A percentile compares a stretch with the other conserved stretches of the same genome.
Conservation (phyloP, 2,329 filamentous ascomycete genomes). For the Diaporthe humulicola region DNA sequence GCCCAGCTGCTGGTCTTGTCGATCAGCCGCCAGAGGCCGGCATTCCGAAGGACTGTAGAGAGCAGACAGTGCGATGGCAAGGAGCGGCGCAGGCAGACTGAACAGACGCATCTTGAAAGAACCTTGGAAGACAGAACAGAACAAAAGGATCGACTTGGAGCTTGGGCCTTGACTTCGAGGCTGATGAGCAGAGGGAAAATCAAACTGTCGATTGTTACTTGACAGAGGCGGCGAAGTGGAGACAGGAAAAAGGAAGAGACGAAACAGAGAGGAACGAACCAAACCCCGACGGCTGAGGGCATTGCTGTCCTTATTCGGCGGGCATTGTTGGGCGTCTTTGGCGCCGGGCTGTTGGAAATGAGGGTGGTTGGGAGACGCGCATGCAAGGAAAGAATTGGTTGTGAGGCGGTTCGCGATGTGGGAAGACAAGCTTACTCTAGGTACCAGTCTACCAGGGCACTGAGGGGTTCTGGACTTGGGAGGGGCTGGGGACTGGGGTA, state of each 20-base stretch:
- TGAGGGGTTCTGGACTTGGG: conserved; percentile 15
- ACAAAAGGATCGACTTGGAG: conserved; percentile 21
- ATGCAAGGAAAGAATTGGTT: neutral
- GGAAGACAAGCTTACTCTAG: neutral
- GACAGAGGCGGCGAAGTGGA: conserved; percentile 30
- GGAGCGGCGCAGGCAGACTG: conserved; percentile 32
- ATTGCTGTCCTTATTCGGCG: conserved; percentile 21
- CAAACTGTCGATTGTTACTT: conserved; percentile 22
- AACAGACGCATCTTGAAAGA: conserved; percentile 31
- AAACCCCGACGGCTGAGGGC: neutral
- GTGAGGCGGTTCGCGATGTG: conserved; percentile 16
- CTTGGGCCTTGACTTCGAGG: conserved; percentile 21
- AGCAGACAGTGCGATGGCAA: conserved; percentile 29
- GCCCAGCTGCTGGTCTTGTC: neutral
- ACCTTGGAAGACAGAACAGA: neutral
- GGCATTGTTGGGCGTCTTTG: neutral
- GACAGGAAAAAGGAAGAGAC: neutral
- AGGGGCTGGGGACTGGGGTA: conserved; percentile 31
- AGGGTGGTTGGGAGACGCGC: conserved; percentile 37
- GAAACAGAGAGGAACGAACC: conserved; percentile 15
- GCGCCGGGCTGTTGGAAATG: conserved; percentile 14
- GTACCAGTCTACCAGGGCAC: neutral
- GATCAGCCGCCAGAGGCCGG: conserved; percentile 22
- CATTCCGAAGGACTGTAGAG: conserved; percentile 22
- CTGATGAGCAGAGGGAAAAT: neutral